Base-by-base conservation (phyloP, 768 basidiomycete species). In the Leccinum subgranulosum region DNA sequence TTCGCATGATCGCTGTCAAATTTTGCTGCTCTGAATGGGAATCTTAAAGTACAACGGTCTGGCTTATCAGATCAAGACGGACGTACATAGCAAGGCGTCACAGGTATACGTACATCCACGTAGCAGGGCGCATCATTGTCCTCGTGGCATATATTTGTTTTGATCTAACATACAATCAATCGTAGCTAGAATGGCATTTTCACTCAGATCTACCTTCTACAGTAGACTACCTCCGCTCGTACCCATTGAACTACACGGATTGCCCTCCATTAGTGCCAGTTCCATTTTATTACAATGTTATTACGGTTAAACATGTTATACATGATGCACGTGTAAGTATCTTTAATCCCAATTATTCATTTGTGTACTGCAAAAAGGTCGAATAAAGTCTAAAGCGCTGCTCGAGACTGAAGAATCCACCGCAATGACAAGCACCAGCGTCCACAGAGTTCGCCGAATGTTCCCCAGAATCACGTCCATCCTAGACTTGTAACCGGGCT, bases 1-100 rank as follows among this genome's bases (percentile, higher is more conserved):
- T 80, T 36, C 88, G 90, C 53, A 98, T 98, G 75, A 93, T 99
- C 60, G 97, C 97, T 1, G 78, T 98, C 54, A 89, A 92, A 66
- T 92, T 98, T 69, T 88, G 85, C 68, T 99, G 98, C 66, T 84
- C 92, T 46, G 96, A 97, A 12, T 90, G 87, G 84, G 88, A 91
- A 27, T 98, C n/a, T n/a, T n/a, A n/a, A 96, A 87, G 4, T 55
- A 23, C 23, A 23, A 23, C 23, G 97, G 96, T 12, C 81, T 99
- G 41, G 93, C 94, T 1, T 85, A 83, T 67, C 96, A 98, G 70
- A 68, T 76, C 34, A 31, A 31, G 12, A 36, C 15, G 3, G 17
- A 36, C 34, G 7, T 36, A 36, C 34, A 17, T 17, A 34, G 14
- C 14, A 12, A 31, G 4, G 11, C 11, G 31, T 31, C 31, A 31